Percentiles rank a stretch among this genome's conserved stretches.
Evolutionary conservation across 345 rosid species (phyloP).

Genomic region (Mallotus nudiflorus): DNA sequence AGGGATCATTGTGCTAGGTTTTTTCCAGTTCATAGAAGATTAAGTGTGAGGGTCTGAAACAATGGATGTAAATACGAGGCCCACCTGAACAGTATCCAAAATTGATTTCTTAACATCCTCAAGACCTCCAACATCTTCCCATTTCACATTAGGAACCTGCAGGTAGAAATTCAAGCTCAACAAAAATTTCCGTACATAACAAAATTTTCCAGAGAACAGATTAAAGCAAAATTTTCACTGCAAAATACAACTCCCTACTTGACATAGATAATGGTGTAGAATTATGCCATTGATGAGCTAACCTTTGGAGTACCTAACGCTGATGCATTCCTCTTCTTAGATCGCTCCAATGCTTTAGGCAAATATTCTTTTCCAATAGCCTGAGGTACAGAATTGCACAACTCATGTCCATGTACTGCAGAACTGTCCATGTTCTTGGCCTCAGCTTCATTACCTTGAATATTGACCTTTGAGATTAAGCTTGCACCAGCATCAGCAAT

Average conservation of each 20-base stretch:
- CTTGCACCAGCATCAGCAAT: slow-evolving; percentile 88
- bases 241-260: slow-evolving; percentile 5
- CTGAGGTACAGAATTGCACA: slow-evolving; percentile 31
- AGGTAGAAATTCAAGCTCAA: slow-evolving; percentile 18
- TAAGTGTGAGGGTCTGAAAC: background rate
- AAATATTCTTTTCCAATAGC: slow-evolving; percentile 51
- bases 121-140: slow-evolving; percentile 99
- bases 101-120: slow-evolving; percentile 95
- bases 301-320: slow-evolving; percentile 98
- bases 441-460: slow-evolving; percentile 37
- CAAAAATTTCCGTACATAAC: background rate
- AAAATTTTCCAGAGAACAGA: slow-evolving; percentile 12
- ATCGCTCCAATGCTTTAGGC: slow-evolving; percentile 70
- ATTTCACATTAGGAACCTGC: slow-evolving; percentile 90
- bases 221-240: background rate
- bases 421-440: slow-evolving; percentile 31
- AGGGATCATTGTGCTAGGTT: background rate
- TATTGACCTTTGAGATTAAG: slow-evolving; percentile 46
- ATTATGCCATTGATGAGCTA: slow-evolving; percentile 8
- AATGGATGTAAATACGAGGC: slow-evolving; percentile 14
- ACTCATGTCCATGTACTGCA: slow-evolving; percentile 30
- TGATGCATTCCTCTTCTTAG: slow-evolving; percentile 93
- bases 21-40: background rate
- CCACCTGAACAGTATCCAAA: slow-evolving; percentile 90
- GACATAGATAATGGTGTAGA: background rate